Evolutionary conservation across 169 alveolate species (phyloP).

Genomic region (Plasmodium relictum): DNA sequence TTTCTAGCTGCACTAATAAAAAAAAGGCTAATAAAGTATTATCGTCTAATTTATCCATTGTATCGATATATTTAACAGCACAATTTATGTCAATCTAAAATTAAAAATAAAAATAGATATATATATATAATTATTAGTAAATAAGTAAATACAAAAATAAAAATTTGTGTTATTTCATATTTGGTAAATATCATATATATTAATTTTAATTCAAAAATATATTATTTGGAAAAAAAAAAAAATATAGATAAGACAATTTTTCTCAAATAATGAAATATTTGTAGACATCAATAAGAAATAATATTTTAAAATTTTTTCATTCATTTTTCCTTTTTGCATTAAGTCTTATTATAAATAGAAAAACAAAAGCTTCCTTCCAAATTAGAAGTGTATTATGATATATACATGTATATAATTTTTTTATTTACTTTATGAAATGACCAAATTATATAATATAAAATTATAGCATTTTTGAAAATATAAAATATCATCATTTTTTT

Average conservation of each 20-base stretch:
- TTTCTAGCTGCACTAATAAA: conserved; percentile 40
- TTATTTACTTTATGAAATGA: conserved; percentile 9
- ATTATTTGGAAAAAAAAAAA: no score
- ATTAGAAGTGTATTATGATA: not conserved
- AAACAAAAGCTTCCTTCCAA: no score
- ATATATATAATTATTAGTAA: not conserved
- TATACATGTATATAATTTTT: not conserved
- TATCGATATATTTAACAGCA: not conserved
- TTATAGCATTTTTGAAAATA: conserved; percentile 7
- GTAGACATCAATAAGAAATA: no score
- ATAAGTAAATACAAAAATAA: not conserved
- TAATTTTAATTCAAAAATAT: not conserved
- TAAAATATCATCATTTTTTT: conserved; percentile 24
- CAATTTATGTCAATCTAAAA: conserved; percentile 6
- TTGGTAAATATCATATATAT: not conserved
- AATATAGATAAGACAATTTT: no score
- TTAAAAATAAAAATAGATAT: not conserved
- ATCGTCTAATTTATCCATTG: conserved; percentile 24
- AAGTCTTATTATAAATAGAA: no score
- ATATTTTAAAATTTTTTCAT: no score
- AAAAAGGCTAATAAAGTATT: conserved; percentile 42
- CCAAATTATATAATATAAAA: conserved; percentile 13
- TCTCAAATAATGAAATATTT: no score
- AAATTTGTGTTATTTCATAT: not conserved
- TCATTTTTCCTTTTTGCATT: no score